phyloP scores from a whole-genome alignment of 176 grass and related monocot genomes.

The Lolium multiflorum region DNA sequence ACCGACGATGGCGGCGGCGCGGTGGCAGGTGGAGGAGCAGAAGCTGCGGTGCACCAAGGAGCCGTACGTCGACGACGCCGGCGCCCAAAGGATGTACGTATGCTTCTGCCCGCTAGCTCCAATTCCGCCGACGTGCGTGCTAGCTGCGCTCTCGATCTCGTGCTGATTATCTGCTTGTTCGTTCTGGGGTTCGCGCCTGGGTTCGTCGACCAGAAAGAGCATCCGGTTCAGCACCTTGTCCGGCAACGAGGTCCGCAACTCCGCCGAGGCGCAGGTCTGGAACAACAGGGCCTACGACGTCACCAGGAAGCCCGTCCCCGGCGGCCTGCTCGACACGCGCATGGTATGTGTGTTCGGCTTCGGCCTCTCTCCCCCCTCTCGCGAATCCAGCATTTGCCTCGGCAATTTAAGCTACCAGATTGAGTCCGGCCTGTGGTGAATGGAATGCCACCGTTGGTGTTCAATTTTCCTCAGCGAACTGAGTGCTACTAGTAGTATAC shows the following conservation, averaged over 20 bases:
- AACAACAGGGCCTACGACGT: slow-evolving; percentile 60
- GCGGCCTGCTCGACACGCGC: slow-evolving; percentile 69
- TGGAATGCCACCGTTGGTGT: slow-evolving; percentile 7
- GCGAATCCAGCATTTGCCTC: not conserved
- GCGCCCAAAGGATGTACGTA: slow-evolving; percentile 66
- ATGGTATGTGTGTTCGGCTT: slow-evolving; percentile 50
- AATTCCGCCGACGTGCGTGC: not conserved
- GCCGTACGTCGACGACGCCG: slow-evolving; percentile 74
- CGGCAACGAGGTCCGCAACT: slow-evolving; percentile 66
- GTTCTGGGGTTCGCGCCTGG: not conserved
- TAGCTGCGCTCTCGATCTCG: not conserved
- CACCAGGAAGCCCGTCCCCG: slow-evolving; percentile 43
- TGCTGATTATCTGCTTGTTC: slow-evolving; percentile 14
- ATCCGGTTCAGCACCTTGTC: slow-evolving; percentile 78
- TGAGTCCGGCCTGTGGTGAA: not conserved
- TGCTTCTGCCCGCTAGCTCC: not conserved
- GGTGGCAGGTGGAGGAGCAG: slow-evolving; percentile 40
- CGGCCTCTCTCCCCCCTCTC: not conserved
- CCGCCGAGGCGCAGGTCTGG: slow-evolving; percentile 78
- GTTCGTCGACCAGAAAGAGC: slow-evolving; percentile 69
- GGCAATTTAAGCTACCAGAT: not conserved
- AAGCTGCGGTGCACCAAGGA: slow-evolving; percentile 96
- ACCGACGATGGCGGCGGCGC: slow-evolving; percentile 35
- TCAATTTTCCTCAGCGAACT: no score
- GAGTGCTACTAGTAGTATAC: no score